These are phyloP conservation scores for Petrea volubilis DNA, from an alignment of 257 asterid genomes.

Conservation along the genomic window DNA sequence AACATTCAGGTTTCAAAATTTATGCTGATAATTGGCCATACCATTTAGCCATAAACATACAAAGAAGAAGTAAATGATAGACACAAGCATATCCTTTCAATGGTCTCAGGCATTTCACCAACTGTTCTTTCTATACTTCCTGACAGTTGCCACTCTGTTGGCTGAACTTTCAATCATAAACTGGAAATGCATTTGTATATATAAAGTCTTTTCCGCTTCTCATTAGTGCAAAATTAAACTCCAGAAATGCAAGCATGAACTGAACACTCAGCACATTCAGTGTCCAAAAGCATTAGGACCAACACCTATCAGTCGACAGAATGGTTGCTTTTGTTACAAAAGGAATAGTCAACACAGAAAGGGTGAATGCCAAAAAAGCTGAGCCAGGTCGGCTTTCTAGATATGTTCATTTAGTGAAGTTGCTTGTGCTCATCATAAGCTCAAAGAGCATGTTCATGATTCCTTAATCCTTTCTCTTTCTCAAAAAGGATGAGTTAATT, in stretches of 20 bases:
- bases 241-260: too few relatives aligned
- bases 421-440: neutral
- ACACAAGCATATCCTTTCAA: too few relatives aligned
- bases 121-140: neutral
- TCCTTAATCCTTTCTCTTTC: neutral
- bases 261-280: too few relatives aligned
- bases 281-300: too few relatives aligned
- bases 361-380: neutral
- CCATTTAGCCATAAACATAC: neutral
- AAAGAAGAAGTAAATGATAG: neutral
- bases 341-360: neutral
- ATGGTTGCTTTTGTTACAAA: neutral
- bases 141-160: neutral
- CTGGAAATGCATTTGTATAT: neutral
- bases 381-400: neutral
- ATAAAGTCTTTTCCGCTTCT: too few relatives aligned
- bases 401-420: neutral
- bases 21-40: neutral
- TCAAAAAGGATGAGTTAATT: slow-evolving; percentile 13
- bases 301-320: neutral
- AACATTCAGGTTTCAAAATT: slow-evolving; percentile 2
- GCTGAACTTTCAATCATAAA: neutral
- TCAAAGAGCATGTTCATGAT: neutral
- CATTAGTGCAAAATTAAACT: too few relatives aligned
- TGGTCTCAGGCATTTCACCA: too few relatives aligned